phyloP scores from a whole-genome alignment of 73 alveolate genomes.

The Paraurostyla sp. region DNA sequence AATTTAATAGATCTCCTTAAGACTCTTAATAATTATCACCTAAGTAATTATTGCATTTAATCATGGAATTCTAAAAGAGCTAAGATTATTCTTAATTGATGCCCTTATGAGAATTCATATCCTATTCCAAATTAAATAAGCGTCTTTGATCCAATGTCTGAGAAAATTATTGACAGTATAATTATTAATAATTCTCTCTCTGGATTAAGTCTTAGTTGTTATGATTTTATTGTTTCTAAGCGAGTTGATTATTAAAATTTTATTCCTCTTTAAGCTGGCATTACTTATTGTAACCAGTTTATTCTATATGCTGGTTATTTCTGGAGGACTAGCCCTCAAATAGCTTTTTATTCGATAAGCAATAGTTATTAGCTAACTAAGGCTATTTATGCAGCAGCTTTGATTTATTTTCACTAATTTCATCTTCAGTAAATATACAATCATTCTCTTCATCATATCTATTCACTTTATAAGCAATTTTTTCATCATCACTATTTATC shows the following conservation, averaged over 20 bases:
- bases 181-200: too few species aligned
- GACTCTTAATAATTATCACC: neutral
- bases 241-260: too few species aligned
- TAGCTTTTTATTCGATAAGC: neutral
- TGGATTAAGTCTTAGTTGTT: too few species aligned
- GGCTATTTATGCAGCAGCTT: neutral
- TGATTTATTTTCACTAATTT: neutral
- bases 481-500: neutral
- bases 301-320: too few species aligned
- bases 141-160: too few species aligned
- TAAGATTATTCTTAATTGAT: neutral
- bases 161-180: too few species aligned
- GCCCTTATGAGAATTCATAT: neutral
- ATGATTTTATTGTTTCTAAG: too few species aligned
- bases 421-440: neutral
- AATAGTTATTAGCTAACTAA: neutral
- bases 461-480: neutral
- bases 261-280: too few species aligned
- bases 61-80: neutral
- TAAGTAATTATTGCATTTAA: neutral
- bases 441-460: neutral
- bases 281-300: too few species aligned
- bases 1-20: neutral
- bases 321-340: too few species aligned
- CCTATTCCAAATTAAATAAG: too few species aligned